These are phyloP conservation scores for Trypanosomatidae sp. DNA, from an alignment of 208 protist genomes.

Conservation along the genomic window DNA sequence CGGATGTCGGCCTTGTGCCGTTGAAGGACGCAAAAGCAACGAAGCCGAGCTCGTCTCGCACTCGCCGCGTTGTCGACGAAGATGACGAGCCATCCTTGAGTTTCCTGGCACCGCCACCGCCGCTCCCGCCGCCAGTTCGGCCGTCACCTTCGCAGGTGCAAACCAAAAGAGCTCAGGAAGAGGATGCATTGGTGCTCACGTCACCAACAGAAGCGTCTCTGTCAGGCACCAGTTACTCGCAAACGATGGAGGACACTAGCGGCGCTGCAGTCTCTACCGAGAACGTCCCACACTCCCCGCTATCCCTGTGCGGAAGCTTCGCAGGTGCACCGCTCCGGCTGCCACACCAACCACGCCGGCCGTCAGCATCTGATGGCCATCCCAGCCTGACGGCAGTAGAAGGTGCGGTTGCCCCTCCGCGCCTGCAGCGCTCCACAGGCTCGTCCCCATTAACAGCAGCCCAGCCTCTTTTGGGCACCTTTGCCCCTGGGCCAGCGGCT, in stretches of 20 bases:
- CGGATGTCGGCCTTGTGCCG: neutral
- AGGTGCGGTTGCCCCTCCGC: conserved; percentile 22
- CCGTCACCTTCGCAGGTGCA: neutral
- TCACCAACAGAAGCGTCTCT: neutral
- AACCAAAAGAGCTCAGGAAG: neutral
- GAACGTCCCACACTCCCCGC: neutral
- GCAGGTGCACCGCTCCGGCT: conserved; percentile 5
- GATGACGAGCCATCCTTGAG: conserved; percentile 48
- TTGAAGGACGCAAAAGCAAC: neutral
- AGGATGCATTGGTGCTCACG: neutral
- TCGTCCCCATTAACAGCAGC: conserved; percentile 5
- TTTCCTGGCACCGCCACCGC: conserved; percentile 18
- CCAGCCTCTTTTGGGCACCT: conserved; percentile 1
- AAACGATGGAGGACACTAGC: neutral
- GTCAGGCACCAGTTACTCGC: neutral
- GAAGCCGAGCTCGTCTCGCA: conserved; percentile 1
- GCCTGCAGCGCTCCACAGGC: conserved; percentile 39
- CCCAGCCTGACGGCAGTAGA: conserved; percentile 3
- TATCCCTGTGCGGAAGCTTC: conserved; percentile 1
- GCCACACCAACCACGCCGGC: conserved; percentile 20
- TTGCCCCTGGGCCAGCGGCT: conserved; percentile 2
- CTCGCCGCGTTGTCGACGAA: conserved; percentile 18
- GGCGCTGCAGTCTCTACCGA: neutral
- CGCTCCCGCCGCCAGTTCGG: neutral
- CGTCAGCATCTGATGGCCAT: conserved; percentile 3